A percentile compares a stretch with the other conserved stretches of the same genome.
These are phyloP conservation scores for Daldinia sp. DNA, from an alignment of 2,329 filamentous ascomycete genomes.

Conservation along the genomic window DNA sequence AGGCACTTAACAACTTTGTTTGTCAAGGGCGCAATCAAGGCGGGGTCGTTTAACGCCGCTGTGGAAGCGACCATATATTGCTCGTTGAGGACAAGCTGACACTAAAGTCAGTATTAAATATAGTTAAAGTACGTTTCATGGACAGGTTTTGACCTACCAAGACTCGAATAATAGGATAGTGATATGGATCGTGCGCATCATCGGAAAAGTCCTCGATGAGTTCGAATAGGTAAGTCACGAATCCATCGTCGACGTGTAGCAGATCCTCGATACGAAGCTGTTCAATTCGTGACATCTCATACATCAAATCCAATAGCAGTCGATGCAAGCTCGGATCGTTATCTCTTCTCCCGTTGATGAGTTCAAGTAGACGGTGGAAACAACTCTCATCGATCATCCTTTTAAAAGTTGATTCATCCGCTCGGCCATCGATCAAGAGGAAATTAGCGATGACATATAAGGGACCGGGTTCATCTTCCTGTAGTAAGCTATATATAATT, in stretches of 20 bases:
- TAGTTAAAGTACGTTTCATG: not conserved
- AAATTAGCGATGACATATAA: slow-evolving; percentile 86
- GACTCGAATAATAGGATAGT: slow-evolving; percentile 94
- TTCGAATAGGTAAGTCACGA: slow-evolving; percentile 84
- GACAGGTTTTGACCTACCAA: slow-evolving; percentile 71
- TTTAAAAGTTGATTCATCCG: slow-evolving; percentile 81
- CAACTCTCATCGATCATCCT: slow-evolving; percentile 89
- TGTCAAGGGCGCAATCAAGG: slow-evolving; percentile 70
- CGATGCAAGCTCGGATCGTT: slow-evolving; percentile 80
- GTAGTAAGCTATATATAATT: slow-evolving; percentile 88
- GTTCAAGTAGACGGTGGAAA: slow-evolving; percentile 84
- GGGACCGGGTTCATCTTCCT: slow-evolving; percentile 87
- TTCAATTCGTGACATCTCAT: slow-evolving; percentile 96
- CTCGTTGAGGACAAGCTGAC: slow-evolving; percentile 91
- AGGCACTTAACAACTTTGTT: slow-evolving; percentile 95
- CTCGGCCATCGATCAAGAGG: slow-evolving; percentile 86
- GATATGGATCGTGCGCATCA: slow-evolving; percentile 91
- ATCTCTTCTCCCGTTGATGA: slow-evolving; percentile 76
- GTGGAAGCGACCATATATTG: slow-evolving; percentile 91
- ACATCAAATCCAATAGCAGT: slow-evolving; percentile 86
- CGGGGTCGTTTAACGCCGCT: slow-evolving; percentile 59
- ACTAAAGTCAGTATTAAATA: slow-evolving; percentile 29
- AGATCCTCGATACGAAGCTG: slow-evolving; percentile 82
- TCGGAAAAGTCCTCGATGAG: slow-evolving; percentile 90
- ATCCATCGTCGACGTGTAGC: slow-evolving; percentile 80